These are phyloP conservation scores for Senecio squalidus DNA, from an alignment of 140 eudicot genomes.

Conservation along the genomic window DNA sequence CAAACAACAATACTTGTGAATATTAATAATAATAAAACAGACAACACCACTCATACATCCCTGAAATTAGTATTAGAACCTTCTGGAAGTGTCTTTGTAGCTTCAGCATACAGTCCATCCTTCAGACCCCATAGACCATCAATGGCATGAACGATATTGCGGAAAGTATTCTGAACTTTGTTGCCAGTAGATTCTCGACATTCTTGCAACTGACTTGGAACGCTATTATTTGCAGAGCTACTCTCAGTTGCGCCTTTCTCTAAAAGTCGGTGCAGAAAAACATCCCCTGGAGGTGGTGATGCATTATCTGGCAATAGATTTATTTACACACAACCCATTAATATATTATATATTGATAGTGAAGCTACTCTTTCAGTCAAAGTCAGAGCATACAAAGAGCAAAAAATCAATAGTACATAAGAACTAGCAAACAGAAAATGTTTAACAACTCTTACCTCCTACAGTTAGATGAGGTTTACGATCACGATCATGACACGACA, in stretches of 20 bases:
- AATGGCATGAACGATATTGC: slow-evolving; percentile 44
- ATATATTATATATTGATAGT: background rate
- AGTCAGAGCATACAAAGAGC: background rate
- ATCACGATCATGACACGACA: slow-evolving; percentile 23
- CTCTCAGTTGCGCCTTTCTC: slow-evolving; percentile 87
- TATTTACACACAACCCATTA: background rate
- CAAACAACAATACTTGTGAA: slow-evolving; percentile 2
- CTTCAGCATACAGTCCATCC: slow-evolving; percentile 45
- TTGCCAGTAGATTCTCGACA: slow-evolving; percentile 27
- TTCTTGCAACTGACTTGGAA: slow-evolving; percentile 38
- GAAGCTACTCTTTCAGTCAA: slow-evolving; percentile 9
- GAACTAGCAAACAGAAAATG: background rate
- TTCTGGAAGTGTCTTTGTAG: slow-evolving; percentile 41
- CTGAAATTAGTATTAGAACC: slow-evolving; percentile 38
- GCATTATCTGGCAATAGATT: slow-evolving; percentile 35
- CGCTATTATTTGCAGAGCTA: slow-evolving; percentile 38
- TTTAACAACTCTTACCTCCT: slow-evolving; percentile 37
- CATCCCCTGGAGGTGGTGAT: slow-evolving; percentile 45
- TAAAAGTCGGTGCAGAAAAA: slow-evolving; percentile 54
- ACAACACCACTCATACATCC: slow-evolving; percentile 4
- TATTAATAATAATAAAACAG: slow-evolving; percentile 4
- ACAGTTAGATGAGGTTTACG: slow-evolving; percentile 22
- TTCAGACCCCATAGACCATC: slow-evolving; percentile 51
- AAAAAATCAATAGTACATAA: background rate
- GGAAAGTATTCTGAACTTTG: slow-evolving; percentile 40